phyloP scores from a whole-genome alignment of 2,329 filamentous ascomycete species.

The Trichophyton mentagrophytes region DNA sequence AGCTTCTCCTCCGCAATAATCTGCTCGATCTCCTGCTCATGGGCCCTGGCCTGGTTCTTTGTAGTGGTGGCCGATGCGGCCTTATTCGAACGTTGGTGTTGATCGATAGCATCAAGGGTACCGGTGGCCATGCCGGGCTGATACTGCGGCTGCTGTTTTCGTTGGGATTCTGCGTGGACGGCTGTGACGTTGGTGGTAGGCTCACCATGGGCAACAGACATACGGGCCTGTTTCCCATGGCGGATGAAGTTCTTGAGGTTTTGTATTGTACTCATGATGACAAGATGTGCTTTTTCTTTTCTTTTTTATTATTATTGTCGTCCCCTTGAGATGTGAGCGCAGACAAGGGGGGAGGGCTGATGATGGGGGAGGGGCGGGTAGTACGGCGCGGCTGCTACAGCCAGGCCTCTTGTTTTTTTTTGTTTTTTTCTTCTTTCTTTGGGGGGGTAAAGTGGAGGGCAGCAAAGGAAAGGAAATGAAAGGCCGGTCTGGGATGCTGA shows the following conservation, averaged over 20 bases:
- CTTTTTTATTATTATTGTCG: background rate
- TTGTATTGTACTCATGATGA: constrained; percentile 61
- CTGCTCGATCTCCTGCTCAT: constrained; percentile 59
- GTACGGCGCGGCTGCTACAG: background rate
- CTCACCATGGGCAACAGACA: constrained; percentile 47
- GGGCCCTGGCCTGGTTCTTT: constrained; percentile 24
- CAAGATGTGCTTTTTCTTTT: background rate
- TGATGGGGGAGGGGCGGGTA: background rate
- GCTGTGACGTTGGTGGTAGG: constrained; percentile 51
- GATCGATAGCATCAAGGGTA: constrained; percentile 50
- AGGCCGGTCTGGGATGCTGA: background rate
- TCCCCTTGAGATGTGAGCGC: background rate
- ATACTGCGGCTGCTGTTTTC: constrained; percentile 35
- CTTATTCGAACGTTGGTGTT: constrained; percentile 34
- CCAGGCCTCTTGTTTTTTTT: background rate
- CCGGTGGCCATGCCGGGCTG: constrained; percentile 40
- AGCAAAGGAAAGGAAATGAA: too few relatives aligned
- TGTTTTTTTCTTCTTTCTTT: background rate
- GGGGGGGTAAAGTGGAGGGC: background rate
- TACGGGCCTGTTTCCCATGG: constrained; percentile 88
- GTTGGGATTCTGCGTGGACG: constrained; percentile 52
- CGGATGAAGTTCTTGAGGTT: constrained; percentile 97
- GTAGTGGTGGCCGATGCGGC: constrained; percentile 34
- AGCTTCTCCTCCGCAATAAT: constrained; percentile 87
- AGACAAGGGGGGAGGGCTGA: background rate